These are phyloP conservation scores for Astathelohania contejeani DNA, from an alignment of 371 early-diverging fungal species.

Conservation along the genomic window DNA sequence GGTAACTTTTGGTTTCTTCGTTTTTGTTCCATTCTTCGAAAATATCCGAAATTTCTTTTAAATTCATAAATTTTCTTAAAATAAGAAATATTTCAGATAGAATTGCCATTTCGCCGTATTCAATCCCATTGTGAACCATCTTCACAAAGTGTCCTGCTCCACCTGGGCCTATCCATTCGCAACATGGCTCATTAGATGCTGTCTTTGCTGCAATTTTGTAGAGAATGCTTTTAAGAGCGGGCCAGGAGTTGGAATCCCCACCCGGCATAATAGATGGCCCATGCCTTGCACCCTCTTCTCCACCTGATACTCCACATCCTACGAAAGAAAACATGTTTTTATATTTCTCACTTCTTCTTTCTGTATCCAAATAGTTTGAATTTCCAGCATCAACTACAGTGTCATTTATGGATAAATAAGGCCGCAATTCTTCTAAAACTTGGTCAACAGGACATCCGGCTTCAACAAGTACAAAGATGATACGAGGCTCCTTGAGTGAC, in stretches of 20 bases:
- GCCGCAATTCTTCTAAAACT: conserved; percentile 69
- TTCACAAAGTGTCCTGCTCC: conserved; percentile 98
- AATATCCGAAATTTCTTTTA: conserved; percentile 68
- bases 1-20: conserved; percentile 71
- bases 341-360: conserved; percentile 57
- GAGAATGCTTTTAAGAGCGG: conserved; percentile 70
- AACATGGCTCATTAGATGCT: conserved; percentile 71
- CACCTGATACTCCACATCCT: conserved; percentile 94
- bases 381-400: conserved; percentile 96
- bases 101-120: conserved; percentile 97
- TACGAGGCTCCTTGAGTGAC: conserved; percentile 75
- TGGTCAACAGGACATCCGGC: conserved; percentile 83
- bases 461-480: conserved; percentile 86
- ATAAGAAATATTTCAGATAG: conserved; percentile 84
- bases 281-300: conserved; percentile 93
- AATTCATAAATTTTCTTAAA: conserved; percentile 61
- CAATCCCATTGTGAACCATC: conserved; percentile 99
- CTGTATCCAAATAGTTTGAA: conserved; percentile 88
- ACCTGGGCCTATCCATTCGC: conserved; percentile 90
- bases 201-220: conserved; percentile 77
- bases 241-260: conserved; percentile 75
- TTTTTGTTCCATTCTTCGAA: conserved; percentile 82
- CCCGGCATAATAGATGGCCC: conserved; percentile 97
- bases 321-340: conserved; percentile 58
- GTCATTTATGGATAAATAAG: conserved; percentile 69